Evolutionary conservation across 2,329 filamentous ascomycete genomes (phyloP).

Genomic region (Fusarium pseudoanthophilum): DNA sequence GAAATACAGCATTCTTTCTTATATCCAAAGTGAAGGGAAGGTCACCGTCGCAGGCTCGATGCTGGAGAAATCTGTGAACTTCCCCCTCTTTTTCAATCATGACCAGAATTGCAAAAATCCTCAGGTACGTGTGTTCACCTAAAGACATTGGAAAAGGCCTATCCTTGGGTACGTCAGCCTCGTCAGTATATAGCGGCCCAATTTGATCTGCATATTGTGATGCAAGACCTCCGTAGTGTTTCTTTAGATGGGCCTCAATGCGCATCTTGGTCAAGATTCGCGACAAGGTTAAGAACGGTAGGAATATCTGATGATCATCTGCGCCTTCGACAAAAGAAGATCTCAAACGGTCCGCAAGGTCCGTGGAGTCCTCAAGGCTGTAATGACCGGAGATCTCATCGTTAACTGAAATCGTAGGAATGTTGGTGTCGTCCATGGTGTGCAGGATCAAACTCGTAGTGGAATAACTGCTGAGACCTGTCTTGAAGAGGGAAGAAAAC

Average conservation of each 20-base stretch:
- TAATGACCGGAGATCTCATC: accelerated
- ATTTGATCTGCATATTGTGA: background rate
- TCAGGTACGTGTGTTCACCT: background rate
- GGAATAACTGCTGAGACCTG: background rate
- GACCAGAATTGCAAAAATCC: background rate
- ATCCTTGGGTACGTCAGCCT: background rate
- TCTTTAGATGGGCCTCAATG: background rate
- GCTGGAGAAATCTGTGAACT: background rate
- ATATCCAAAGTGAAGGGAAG: background rate
- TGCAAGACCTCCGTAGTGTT: background rate
- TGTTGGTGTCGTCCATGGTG: background rate
- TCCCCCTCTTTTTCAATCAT: background rate
- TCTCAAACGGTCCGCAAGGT: background rate
- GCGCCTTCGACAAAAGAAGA: background rate
- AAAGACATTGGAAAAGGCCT: background rate
- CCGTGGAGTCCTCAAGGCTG: background rate
- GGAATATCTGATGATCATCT: background rate
- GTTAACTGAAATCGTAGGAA: background rate
- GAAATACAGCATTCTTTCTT: background rate
- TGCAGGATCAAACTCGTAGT: background rate
- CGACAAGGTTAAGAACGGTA: background rate
- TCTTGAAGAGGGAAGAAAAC: too few species aligned
- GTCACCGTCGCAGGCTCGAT: background rate
- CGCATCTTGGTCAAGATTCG: background rate
- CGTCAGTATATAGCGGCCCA: background rate